Evolutionary conservation across 768 basidiomycete genomes (phyloP).

Genomic region (Suillus lakei): DNA sequence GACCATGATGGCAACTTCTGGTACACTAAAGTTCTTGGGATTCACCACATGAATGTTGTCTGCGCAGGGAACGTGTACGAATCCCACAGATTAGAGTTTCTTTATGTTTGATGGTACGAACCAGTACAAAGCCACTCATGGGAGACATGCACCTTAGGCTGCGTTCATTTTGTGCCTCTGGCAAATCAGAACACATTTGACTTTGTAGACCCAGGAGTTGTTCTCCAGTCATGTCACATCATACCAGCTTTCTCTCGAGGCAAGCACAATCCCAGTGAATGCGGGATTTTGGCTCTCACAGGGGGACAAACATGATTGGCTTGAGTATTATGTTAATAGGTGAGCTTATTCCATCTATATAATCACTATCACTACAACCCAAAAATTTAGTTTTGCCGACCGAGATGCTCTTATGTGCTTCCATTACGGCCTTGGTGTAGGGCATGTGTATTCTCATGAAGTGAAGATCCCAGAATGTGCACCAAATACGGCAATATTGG

Average conservation of each 20-base stretch:
- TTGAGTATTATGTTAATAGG: constrained; percentile 29
- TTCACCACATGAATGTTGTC: too few relatives aligned
- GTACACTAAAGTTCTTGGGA: too few relatives aligned
- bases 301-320: constrained; percentile 17
- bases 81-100: too few relatives aligned
- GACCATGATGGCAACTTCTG: too few relatives aligned
- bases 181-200: constrained; percentile 38
- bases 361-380: neutral
- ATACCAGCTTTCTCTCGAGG: constrained; percentile 36
- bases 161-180: too few relatives aligned
- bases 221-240: constrained; percentile 35
- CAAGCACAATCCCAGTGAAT: constrained; percentile 1
- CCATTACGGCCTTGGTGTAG: constrained; percentile 4
- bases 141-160: too few relatives aligned
- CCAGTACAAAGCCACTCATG: too few relatives aligned
- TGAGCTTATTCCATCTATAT: neutral
- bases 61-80: too few relatives aligned
- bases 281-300: constrained; percentile 7
- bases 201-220: constrained; percentile 37
- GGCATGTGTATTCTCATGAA: constrained; percentile 8
- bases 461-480: too few relatives aligned
- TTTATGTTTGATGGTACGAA: too few relatives aligned
- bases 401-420: constrained; percentile 3
- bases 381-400: constrained; percentile 10
- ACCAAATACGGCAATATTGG: too few relatives aligned